Evolutionary conservation across 2,329 filamentous ascomycete genomes (phyloP), one percentile per base, ranked within the genome.

Genomic region (Trichoderma guizhouense): DNA sequence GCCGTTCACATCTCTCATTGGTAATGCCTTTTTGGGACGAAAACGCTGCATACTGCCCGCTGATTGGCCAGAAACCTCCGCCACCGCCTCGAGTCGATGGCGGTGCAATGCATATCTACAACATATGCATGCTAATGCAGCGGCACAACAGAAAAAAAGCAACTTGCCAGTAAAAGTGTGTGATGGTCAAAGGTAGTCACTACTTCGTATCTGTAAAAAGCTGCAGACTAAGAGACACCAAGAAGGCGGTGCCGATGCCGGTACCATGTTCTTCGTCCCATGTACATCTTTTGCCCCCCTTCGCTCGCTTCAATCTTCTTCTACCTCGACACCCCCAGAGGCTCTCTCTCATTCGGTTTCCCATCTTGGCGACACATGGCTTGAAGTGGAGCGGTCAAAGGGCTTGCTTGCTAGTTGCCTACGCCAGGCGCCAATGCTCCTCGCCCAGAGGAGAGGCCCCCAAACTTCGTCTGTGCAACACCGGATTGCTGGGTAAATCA

Each of bases 281-380:
- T 5, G 24, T 32, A 21, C 53, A n/a, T 24, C 21, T n/a, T 21
- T 34, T 6, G 21, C 34, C 21, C 43, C 24, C 57, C 28, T 21
- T 36, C 30, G 30, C 47, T 36, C 32, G 30, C 30, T 39, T 21
- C 34, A 36, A 21, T n/a, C 69, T 36, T 71, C 26, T 34, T n/a
- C 55, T 69, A 39, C n/a, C 47, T 58, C 62, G 43, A 55, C 61
- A 51, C 60, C 55, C 68, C 57, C 39, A 12, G n/a, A 12, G n/a
- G n/a, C 36, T 39, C 15, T n/a, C 15, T 62, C 68, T 47, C 43
- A 60, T 34, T 34, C 55, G 15, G 57, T 62, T 51, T 67, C 62
- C 70, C 63, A 62, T 53, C 63, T 67, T 71, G 70, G 62, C 70
- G 55, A 51, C 70, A 71, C 70, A 71, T 71, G 70, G 69, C 69